Evolutionary conservation across 306 rosid genomes (phyloP), one percentile per base, ranked within the genome.

Genomic region (Crotalaria pallida): DNA sequence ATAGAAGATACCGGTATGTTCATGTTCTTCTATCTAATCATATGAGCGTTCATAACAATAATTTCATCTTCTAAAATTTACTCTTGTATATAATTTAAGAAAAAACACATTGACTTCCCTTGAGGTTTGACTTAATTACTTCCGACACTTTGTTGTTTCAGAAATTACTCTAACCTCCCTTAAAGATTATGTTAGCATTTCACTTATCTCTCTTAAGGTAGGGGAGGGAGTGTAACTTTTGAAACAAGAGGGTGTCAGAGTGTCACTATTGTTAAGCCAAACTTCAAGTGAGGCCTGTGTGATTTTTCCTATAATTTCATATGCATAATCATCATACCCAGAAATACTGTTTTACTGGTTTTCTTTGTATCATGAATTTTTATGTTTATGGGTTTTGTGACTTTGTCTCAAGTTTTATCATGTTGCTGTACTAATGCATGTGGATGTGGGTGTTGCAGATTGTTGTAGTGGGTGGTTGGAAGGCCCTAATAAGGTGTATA

Each of bases 391-490:
- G 50, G 40, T 24, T n/a, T n/a, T n/a, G n/a, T n/a, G n/a, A n/a
- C n/a, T 38, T 38, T 45, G 65, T 27, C 64, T 58, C 31, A 12
- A 38, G 15, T 69, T 48, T 6, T 58, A 33, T 33, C 59, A 58
- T 69, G 52, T 29, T 66, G 67, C 59, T 31, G 5, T 29, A 15
- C 34, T 55, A 48, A 73, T 57, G 66, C 77, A 19, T 60, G 7
- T 65, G 69, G 27, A 47, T 15, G n/a, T n/a, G n/a, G n/a, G 48
- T 15, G 4, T 79, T 76, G 75, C 88, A 90, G 96, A 93, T 87
- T 94, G 97, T 82, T 80, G 89, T 76, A 94, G 99, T 69, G 97
- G 95, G 59, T 94, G 96, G 95, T 80, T 94, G 74, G 99, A 91
- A 85, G 96, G 99, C 63, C 86, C 99, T 19, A 94, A 91, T 58